Evolutionary conservation across 805 yeast genomes (phyloP).

Genomic region (Candida railenensis): DNA sequence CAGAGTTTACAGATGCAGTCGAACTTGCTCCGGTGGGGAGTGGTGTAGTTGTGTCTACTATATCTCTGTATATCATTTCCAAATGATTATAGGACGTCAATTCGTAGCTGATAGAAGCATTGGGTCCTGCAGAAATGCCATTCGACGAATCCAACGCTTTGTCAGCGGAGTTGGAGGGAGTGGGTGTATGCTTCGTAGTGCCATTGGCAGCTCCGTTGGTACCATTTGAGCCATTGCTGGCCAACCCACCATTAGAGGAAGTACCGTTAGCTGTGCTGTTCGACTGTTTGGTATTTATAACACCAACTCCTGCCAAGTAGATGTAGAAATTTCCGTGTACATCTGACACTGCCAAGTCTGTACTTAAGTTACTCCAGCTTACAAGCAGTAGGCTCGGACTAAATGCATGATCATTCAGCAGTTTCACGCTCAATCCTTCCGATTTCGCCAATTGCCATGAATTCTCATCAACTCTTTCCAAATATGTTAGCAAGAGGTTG

Average conservation of each 20-base stretch:
- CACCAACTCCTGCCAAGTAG: conserved; percentile 41
- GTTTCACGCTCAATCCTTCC: conserved; percentile 31
- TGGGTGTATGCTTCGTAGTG: conserved; percentile 5
- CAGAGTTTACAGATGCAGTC: conserved; percentile 7
- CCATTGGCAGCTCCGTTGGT: conserved; percentile 8
- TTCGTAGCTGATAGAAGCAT: conserved; percentile 36
- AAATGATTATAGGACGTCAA: conserved; percentile 43
- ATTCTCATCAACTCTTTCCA: conserved; percentile 73
- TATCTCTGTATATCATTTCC: conserved; percentile 50
- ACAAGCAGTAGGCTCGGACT: conserved; percentile 43
- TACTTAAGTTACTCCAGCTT: conserved; percentile 76
- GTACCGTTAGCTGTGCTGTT: neutral
- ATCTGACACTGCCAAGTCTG: conserved; percentile 81
- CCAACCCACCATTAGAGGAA: neutral
- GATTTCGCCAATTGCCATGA: conserved; percentile 76
- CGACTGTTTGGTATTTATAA: neutral
- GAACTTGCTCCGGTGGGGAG: conserved; percentile 8
- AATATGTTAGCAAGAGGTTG: conserved; percentile 57
- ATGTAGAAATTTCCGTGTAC: conserved; percentile 57
- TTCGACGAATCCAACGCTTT: conserved; percentile 11
- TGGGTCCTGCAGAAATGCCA: conserved; percentile 9
- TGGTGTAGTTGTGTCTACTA: conserved; percentile 11
- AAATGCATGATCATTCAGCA: conserved; percentile 17
- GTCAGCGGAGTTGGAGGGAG: conserved; percentile 10
- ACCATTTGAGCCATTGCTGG: conserved; percentile 19